Percentiles rank a stretch among this genome's conserved stretches.
phyloP scores from a whole-genome alignment of 345 rosid species.

The Erucastrum elatum region DNA sequence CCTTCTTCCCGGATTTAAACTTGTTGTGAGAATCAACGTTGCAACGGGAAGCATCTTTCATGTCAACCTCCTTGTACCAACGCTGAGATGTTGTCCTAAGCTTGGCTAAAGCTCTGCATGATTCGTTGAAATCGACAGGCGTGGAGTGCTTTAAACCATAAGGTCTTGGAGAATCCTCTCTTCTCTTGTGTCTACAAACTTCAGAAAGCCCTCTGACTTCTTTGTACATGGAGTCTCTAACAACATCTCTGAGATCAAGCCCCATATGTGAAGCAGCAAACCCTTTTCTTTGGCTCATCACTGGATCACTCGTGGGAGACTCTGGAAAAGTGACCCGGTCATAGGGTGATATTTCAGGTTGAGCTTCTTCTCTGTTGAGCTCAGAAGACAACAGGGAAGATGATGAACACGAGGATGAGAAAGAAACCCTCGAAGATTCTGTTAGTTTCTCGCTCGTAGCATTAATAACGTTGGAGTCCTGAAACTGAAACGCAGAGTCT shows the following conservation, averaged over 20 bases:
- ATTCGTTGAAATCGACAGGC: slow-evolving; percentile 63
- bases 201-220: slow-evolving; percentile 70
- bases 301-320: slow-evolving; percentile 56
- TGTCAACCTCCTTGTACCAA: slow-evolving; percentile 46
- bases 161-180: slow-evolving; percentile 76
- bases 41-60: slow-evolving; percentile 46
- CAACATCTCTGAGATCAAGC: slow-evolving; percentile 76
- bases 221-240: slow-evolving; percentile 86
- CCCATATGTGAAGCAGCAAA: slow-evolving; percentile 47
- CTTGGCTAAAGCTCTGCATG: slow-evolving; percentile 63
- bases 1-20: slow-evolving; percentile 56
- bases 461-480: slow-evolving; percentile 47
- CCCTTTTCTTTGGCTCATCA: slow-evolving; percentile 49
- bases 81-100: slow-evolving; percentile 64
- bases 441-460: slow-evolving; percentile 57
- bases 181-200: slow-evolving; percentile 46
- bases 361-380: slow-evolving; percentile 50
- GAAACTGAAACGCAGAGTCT: slow-evolving; percentile 45
- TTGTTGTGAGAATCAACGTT: slow-evolving; percentile 39
- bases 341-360: slow-evolving; percentile 52
- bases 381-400: slow-evolving; percentile 75
- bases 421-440: slow-evolving; percentile 76
- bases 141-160: slow-evolving; percentile 50
- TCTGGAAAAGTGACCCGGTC: slow-evolving; percentile 63
- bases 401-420: slow-evolving; percentile 89